Base-by-base conservation (phyloP, 768 basidiomycete species). In the Mycena filopes region DNA sequence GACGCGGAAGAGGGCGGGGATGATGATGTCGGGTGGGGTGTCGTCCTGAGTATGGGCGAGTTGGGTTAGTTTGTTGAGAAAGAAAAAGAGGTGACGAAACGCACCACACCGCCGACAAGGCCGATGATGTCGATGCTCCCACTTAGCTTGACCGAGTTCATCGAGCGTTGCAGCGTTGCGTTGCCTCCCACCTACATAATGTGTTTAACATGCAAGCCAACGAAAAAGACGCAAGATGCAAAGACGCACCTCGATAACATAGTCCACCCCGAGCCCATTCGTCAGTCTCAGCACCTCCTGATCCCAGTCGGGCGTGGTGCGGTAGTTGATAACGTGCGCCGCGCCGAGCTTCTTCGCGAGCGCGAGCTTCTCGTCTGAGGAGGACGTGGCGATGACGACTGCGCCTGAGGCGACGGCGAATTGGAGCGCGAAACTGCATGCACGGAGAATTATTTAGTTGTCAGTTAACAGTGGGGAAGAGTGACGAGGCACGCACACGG, bases 281-380 rank as follows among this genome's bases (percentile, higher is more conserved):
- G 71, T 73, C 15, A 85, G 67, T 58, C 75, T 72, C 33, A 79
- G 61, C 3, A 83, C 84, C 56, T 84, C 78, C 38, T 78, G 68
- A 33, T 86, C 85, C 87, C 87, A 88, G 41, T 83, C 72, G 1
- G 81, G 81, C 6, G 74, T 77, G 65, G 74, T 80, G 50, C 75
- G 80, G 71, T 88, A 88, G 74, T 88, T 86, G 75, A 88, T 84
- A 29, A 81, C 61, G 53, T 84, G 74, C 21, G 77, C 76, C 18
- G 76, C 79, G 18, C 86, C 83, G 26, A 85, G 77, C 36, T 73
- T 76, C 65, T 75, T 79, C 25, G 77, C 83, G 20, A 77, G 38
- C 54, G 76, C 69, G 41, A 85, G 78, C 65, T 87, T 89, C 49
- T 74, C 72, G 62, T 84, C 83, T 1, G 83, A 83, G 0, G 83